Conservation (phyloP, 1,139 yeast species). For the Suhomyces atakaporum region DNA sequence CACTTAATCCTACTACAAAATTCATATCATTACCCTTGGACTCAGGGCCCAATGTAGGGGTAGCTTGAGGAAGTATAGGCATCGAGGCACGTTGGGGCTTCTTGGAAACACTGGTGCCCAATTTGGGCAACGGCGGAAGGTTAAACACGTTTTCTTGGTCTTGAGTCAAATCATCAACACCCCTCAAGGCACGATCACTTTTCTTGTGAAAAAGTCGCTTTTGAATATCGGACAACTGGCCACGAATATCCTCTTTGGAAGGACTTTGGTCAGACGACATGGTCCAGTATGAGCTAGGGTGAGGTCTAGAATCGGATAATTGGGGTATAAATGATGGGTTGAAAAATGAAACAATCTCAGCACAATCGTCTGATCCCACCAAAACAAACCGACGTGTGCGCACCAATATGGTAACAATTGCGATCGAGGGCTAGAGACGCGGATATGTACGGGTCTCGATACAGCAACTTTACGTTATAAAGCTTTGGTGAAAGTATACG, state of each 20-base stretch:
- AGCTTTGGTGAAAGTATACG: no score
- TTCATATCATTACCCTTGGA: constrained; percentile 65
- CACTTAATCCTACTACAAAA: constrained; percentile 82
- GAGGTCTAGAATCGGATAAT: no score
- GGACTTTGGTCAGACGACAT: constrained; percentile 9
- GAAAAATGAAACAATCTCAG: no score
- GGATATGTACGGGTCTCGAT: no score
- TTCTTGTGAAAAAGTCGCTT: constrained; percentile 45
- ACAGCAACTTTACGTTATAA: no score
- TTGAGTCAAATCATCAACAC: constrained; percentile 11
- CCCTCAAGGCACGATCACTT: constrained; percentile 15
- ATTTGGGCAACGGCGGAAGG: constrained; percentile 27
- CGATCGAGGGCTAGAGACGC: no score
- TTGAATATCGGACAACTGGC: constrained; percentile 64
- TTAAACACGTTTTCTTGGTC: constrained; percentile 25
- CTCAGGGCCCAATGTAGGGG: constrained; percentile 46
- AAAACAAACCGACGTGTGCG: no score
- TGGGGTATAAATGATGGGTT: no score
- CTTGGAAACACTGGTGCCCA: constrained; percentile 10
- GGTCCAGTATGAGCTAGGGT: no score
- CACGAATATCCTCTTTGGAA: constrained; percentile 47
- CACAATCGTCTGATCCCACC: no score
- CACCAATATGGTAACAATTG: no score
- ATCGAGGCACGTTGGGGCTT: constrained; percentile 13
- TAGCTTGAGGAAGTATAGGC: constrained; percentile 24